A percentile compares a stretch with the other conserved stretches of the same genome.
These are phyloP conservation scores for Suhomyces maxii DNA, from an alignment of 1,139 yeast species.

Conservation along the genomic window DNA sequence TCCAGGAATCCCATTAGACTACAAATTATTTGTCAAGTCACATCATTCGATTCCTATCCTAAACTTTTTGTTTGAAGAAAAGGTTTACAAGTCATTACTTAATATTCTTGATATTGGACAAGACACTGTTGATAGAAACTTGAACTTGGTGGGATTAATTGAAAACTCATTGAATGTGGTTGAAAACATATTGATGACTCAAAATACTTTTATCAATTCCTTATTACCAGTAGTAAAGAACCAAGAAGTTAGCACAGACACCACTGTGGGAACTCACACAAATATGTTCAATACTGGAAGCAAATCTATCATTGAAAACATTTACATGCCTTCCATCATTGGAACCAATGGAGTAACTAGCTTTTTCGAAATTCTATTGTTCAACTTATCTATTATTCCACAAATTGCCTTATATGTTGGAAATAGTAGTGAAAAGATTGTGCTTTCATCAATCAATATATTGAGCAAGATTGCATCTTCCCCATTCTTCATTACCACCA, in stretches of 20 bases:
- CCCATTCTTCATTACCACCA: conserved; percentile 46
- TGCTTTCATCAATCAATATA: conserved; percentile 53
- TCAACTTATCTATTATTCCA: conserved; percentile 66
- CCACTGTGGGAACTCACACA: conserved; percentile 5
- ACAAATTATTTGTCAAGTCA: conserved; percentile 42
- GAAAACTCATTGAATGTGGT: conserved; percentile 42
- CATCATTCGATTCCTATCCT: conserved; percentile 72
- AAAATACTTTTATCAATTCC: conserved; percentile 38
- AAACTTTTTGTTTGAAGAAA: conserved; percentile 61
- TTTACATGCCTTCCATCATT: conserved; percentile 50
- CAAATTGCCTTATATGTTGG: conserved; percentile 74
- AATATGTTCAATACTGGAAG: conserved; percentile 2
- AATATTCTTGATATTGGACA: conserved; percentile 52
- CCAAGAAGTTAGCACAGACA: conserved; percentile 5
- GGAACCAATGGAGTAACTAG: conserved; percentile 64
- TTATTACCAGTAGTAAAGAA: conserved; percentile 32
- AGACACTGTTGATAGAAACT: conserved; percentile 49
- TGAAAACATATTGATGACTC: conserved; percentile 51
- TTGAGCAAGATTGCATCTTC: conserved; percentile 53
- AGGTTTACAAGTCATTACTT: conserved; percentile 56
- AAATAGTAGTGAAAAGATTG: conserved; percentile 45
- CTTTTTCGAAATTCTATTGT: conserved; percentile 69
- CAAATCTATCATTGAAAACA: conserved; percentile 48
- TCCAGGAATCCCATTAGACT: conserved; percentile 25
- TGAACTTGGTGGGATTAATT: conserved; percentile 20